These are phyloP conservation scores for Phalaenopsis hybrid DNA, from an alignment of 116 monocot species.

Conservation along the genomic window DNA sequence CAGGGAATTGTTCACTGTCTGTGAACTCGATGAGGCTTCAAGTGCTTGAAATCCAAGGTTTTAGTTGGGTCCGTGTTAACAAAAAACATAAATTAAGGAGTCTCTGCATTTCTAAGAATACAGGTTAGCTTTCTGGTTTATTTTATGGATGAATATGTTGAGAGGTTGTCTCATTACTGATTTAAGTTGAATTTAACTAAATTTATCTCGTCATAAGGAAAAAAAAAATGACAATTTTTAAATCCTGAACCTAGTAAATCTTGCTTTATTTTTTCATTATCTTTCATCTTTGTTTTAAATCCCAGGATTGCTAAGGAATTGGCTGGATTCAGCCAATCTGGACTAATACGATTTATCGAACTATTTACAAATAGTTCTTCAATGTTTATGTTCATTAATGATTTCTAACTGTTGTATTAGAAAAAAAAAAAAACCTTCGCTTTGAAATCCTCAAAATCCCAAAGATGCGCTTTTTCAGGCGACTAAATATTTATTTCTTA, in stretches of 20 bases:
- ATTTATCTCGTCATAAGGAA: no score
- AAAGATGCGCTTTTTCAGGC: background rate
- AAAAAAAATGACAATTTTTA: no score
- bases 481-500: background rate
- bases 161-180: no score
- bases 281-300: no score
- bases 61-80: conserved; percentile 54
- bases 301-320: no score
- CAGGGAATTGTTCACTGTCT: conserved; percentile 30
- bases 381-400: background rate
- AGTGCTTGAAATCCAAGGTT: conserved; percentile 68
- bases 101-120: conserved; percentile 62
- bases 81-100: conserved; percentile 37
- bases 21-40: conserved; percentile 42
- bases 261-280: no score
- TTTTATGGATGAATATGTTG: no score
- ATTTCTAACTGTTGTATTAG: background rate
- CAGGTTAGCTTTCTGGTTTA: conserved; percentile 36
- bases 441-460: background rate
- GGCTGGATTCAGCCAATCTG: no score
- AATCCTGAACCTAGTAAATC: no score
- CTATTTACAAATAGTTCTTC: background rate
- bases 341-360: background rate
- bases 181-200: no score
- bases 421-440: background rate